These are phyloP conservation scores for Tolypocladium album DNA, from an alignment of 2,329 filamentous ascomycete genomes.

Conservation along the genomic window DNA sequence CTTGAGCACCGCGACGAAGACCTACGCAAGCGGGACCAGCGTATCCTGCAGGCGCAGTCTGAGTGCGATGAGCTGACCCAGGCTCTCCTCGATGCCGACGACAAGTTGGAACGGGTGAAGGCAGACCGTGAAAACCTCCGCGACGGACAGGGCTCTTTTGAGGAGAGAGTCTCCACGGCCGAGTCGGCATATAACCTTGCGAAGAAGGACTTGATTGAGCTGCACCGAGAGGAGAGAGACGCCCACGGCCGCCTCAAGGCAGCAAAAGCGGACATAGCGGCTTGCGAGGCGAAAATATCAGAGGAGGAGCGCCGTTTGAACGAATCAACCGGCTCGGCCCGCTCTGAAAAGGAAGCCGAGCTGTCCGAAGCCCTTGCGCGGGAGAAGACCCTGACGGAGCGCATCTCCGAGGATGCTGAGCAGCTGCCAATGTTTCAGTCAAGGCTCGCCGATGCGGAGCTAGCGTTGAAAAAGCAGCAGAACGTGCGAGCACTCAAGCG, in stretches of 20 bases:
- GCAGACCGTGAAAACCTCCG: conserved; percentile 29
- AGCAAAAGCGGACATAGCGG: conserved; percentile 34
- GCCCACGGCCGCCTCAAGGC: conserved; percentile 48
- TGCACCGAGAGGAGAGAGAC: conserved; percentile 54
- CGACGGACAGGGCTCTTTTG: conserved; percentile 34
- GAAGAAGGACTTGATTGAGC: conserved; percentile 39
- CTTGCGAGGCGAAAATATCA: conserved; percentile 35
- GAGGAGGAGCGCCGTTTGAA: conserved; percentile 52
- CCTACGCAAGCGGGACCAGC: conserved; percentile 12
- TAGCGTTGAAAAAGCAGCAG: conserved; percentile 17
- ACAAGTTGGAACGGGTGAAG: conserved; percentile 28
- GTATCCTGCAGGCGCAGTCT: conserved; percentile 16
- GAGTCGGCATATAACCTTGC: conserved; percentile 42
- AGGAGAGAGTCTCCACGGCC: conserved; percentile 30
- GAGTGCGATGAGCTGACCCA: conserved; percentile 33
- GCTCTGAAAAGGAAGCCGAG: conserved; percentile 51
- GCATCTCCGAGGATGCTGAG: conserved; percentile 16
- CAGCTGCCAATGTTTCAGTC: conserved; percentile 22
- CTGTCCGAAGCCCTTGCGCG: conserved; percentile 17
- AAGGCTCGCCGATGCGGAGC: conserved; percentile 19
- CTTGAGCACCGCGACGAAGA: conserved; percentile 25
- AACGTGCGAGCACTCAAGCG: conserved; percentile 31
- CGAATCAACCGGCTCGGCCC: conserved; percentile 58
- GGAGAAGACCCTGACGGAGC: conserved; percentile 14
- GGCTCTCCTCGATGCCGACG: conserved; percentile 34